phyloP scores from a whole-genome alignment of 176 grass and related monocot species.

The bread wheat (Triticum aestivum) region DNA sequence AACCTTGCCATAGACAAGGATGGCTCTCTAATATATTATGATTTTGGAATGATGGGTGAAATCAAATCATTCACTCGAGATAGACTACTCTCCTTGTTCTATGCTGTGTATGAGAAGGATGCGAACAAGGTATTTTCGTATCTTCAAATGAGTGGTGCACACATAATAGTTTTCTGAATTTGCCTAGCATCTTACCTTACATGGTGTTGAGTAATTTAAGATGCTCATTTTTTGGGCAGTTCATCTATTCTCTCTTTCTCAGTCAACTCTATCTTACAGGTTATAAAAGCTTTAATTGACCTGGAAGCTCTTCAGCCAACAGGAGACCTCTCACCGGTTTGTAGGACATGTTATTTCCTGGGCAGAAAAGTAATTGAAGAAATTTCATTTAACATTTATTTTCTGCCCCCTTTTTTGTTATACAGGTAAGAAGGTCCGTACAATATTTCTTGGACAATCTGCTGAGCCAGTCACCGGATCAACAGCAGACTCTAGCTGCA shows the following conservation, averaged over 20 bases:
- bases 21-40: conserved; percentile 90
- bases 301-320: conserved; percentile 90
- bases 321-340: conserved; percentile 87
- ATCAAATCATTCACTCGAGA: conserved; percentile 96
- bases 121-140: conserved; percentile 77
- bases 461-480: conserved; percentile 71
- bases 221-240: not conserved
- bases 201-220: conserved; percentile 17
- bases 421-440: conserved; percentile 92
- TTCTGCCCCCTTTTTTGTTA: conserved; percentile 8
- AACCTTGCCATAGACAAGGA: conserved; percentile 92
- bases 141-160: not conserved
- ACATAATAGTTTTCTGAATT: not conserved
- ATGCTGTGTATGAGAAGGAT: conserved; percentile 95
- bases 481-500: conserved; percentile 78
- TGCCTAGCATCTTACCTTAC: not conserved
- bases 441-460: conserved; percentile 91
- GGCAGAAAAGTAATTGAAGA: not conserved
- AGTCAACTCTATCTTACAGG: conserved; percentile 48
- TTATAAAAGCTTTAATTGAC: conserved; percentile 91
- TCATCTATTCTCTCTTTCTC: not conserved
- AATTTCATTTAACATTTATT: conserved; percentile 1
- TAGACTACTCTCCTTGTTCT: conserved; percentile 88
- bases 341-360: conserved; percentile 35
- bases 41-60: conserved; percentile 99